Evolutionary conservation across 192 early-diverging fungal genomes (phyloP), one percentile per base, ranked within the genome.

Genomic region (Thamnidium elegans): DNA sequence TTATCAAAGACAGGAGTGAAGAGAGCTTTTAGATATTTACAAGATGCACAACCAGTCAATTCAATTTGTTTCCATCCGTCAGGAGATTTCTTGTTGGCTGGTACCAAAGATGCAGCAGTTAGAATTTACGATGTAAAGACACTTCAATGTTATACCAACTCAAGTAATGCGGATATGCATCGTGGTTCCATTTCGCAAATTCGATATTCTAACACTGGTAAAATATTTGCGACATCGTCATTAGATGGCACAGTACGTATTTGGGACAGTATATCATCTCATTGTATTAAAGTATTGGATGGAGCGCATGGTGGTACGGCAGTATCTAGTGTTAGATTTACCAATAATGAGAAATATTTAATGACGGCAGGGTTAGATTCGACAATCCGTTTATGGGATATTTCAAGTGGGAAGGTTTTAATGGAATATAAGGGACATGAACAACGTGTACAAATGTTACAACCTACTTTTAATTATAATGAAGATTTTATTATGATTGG

Each of bases 21-120:
- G 65, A 70, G 90, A 65, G 83, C 91, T 13, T 95, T 95, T 70
- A 77, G 92, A 63, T 94, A 89, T 76, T 76, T 96, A 26, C 83
- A 87, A 76, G 94, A 97, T 73, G 81, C 89, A 21, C 83, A 87
- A 58, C 80, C 90, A 7, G 88, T 92, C 65, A 72, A 85, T 31
- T 90, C 90, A 6, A 89, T 97, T 8, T 82, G 83, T 5, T 98
- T 98, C 77, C 96, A 98, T 76, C 96, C 96, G 11, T 90, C 89
- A 5, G 96, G 94, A 47, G 94, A 96, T 69, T 96, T 83, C 73
- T 69, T 97, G 34, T 76, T 89, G 1, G 87, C 90, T 8, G 86
- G 86, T 34, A 87, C 91, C 23, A 89, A 94, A 55, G 87, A 91
- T 60, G 81, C 82, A 36, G 86, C 89, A 8, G 83, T 95, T 34